Conservation (phyloP, 1,284 basidiomycete species). For the Irpex sp. region DNA sequence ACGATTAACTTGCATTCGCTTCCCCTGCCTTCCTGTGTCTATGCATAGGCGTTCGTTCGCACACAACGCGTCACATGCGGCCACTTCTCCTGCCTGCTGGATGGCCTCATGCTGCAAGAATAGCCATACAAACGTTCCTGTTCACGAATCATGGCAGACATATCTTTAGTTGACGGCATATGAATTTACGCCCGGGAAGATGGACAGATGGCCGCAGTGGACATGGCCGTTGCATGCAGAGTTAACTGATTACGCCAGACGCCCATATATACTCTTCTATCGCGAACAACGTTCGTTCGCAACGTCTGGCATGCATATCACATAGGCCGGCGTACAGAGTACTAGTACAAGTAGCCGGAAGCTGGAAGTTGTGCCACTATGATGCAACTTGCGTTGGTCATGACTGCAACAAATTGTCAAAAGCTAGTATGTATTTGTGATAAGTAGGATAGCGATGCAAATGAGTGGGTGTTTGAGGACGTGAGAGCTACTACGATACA, state of each 20-base stretch:
- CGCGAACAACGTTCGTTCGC: too few relatives aligned
- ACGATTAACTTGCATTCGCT: not conserved
- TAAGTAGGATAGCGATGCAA: not conserved
- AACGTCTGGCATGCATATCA: too few relatives aligned
- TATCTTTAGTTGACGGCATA: not conserved
- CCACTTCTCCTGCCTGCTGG: not conserved
- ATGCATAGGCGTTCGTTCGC: not conserved
- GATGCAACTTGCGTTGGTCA: too few relatives aligned
- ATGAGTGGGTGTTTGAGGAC: not conserved
- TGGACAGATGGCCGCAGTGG: not conserved
- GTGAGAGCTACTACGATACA: too few relatives aligned
- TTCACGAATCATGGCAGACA: not conserved
- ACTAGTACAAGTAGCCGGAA: too few relatives aligned
- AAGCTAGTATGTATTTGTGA: too few relatives aligned
- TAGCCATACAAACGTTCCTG: not conserved
- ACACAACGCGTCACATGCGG: not conserved
- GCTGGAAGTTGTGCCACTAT: too few relatives aligned
- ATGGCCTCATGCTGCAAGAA: not conserved
- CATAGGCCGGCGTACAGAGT: too few relatives aligned
- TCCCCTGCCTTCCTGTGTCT: not conserved
- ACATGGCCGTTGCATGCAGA: not conserved
- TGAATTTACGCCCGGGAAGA: not conserved
- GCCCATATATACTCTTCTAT: not conserved
- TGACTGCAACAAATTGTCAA: too few relatives aligned
- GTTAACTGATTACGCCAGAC: not conserved